Conservation (phyloP, 164 flowering plant species). For the Chimonanthus salicifolius region DNA sequence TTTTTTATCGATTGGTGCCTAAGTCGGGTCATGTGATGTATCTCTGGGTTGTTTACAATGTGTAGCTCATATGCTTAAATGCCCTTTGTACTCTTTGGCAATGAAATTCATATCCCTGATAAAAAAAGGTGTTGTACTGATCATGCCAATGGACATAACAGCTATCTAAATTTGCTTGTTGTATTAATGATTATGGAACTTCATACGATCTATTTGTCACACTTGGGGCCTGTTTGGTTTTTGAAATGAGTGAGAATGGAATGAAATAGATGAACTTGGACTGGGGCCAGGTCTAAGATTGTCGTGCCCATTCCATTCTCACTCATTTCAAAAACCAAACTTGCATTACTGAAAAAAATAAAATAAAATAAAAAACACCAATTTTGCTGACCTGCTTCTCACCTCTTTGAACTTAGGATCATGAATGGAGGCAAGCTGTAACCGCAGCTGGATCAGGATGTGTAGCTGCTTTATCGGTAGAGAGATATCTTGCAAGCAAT, state of each 20-base stretch:
- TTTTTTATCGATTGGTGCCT: too few relatives aligned
- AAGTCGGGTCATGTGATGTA: too few relatives aligned
- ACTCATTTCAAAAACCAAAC: neutral
- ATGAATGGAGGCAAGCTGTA: constrained; percentile 98
- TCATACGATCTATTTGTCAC: neutral
- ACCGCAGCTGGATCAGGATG: constrained; percentile 99
- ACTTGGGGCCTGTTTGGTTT: neutral
- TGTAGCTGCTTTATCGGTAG: constrained; percentile 92
- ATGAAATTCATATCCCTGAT: too few relatives aligned
- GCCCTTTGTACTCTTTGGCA: too few relatives aligned
- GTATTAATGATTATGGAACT: too few relatives aligned
- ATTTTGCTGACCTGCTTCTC: neutral
- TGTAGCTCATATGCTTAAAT: neutral
- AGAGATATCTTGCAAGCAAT: constrained; percentile 82
- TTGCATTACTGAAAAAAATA: neutral
- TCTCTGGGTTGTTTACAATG: too few relatives aligned
- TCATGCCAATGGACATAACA: too few relatives aligned
- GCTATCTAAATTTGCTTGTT: neutral
- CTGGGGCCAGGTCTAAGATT: too few relatives aligned
- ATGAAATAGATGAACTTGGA: too few relatives aligned
- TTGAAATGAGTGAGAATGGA: too few relatives aligned
- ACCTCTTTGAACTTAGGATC: constrained; percentile 49
- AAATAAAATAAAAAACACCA: neutral
- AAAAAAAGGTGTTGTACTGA: too few relatives aligned
- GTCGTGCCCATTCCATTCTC: neutral